Base-by-base conservation (phyloP, 2,329 filamentous ascomycete species). In the Penicillium sp. region DNA sequence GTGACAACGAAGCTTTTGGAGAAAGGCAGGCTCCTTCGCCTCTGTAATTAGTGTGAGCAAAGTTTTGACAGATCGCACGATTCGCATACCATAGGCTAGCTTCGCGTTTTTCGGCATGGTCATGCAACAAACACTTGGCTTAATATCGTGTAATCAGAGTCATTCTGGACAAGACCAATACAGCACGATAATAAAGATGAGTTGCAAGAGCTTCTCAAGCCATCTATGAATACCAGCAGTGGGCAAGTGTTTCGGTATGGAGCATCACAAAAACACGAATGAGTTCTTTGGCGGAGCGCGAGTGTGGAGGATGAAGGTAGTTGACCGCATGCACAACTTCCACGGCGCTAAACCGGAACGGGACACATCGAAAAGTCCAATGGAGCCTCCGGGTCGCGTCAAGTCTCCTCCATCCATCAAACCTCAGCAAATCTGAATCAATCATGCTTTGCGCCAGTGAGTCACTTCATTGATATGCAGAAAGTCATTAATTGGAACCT, bases 391-490 rank as follows among this genome's bases (percentile, higher is more conserved):
- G 29, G 29, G 29, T 60, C 61, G 60, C 64, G 53, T 62, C 53
- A 48, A 58, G 57, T 57, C 51, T 52, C 55, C 50, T 43, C 49
- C 54, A 56, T 55, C 50, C 46, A 55, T 54, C 53, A 51, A 45
- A 50, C 52, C 47, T 50, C 57, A 61, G 34, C 52, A 45, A 8
- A 18, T 39, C 46, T 41, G 43, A 56, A 53, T 54, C 49, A 56
- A 65, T 55, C 57, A 86, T 84, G 68, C 76, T 85, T 53, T 83
- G 77, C 56, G 82, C 83, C 68, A 86, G 79, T 82, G 78, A 78
- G 72, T 81, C 4, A 32, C 4, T 9, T 28, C 7, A 13, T 5
- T 8, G 9, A 24, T 9, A 29, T 40, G 28, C 5, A 6, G 34
- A 18, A 71, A 48, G 41, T 42, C 9, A 4, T 12, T 34, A 11